phyloP scores from a whole-genome alignment of 2,329 filamentous ascomycete species.

The Pestalotiopsis sp. region DNA sequence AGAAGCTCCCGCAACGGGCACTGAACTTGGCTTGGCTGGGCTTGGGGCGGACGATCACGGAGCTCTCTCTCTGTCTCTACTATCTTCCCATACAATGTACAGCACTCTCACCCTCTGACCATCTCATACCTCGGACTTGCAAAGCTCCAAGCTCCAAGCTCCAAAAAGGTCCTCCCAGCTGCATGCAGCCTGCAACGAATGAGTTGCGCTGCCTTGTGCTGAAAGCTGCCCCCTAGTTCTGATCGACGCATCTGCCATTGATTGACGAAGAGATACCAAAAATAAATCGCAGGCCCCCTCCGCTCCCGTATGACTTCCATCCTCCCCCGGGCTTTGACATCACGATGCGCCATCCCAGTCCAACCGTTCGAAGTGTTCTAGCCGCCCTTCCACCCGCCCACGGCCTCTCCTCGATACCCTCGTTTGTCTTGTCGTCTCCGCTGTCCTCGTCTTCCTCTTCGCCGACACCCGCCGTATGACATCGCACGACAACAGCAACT shows the following conservation, averaged over 20 bases:
- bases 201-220: slow-evolving; percentile 3
- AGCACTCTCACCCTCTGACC: background rate
- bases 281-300: background rate
- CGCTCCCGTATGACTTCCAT: background rate
- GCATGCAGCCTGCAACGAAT: background rate
- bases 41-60: background rate
- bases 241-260: background rate
- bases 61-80: background rate
- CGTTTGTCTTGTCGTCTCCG: slow-evolving; percentile 1
- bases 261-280: background rate
- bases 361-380: slow-evolving; percentile 10
- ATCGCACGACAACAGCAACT: background rate
- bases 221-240: background rate
- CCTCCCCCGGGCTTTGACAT: slow-evolving; percentile 8
- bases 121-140: background rate
- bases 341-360: slow-evolving; percentile 12
- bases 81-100: background rate
- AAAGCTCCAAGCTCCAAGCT: background rate
- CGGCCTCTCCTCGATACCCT: slow-evolving; percentile 4
- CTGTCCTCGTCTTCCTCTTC: background rate
- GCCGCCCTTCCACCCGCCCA: slow-evolving; percentile 11
- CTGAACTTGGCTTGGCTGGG: background rate
- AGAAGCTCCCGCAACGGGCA: slow-evolving; percentile 17
- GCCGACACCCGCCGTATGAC: background rate
- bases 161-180: background rate